A percentile compares a stretch with the other conserved stretches of the same genome.
These are phyloP conservation scores for Arctium lappa DNA, from an alignment of 129 eudicot species.

Conservation along the genomic window DNA sequence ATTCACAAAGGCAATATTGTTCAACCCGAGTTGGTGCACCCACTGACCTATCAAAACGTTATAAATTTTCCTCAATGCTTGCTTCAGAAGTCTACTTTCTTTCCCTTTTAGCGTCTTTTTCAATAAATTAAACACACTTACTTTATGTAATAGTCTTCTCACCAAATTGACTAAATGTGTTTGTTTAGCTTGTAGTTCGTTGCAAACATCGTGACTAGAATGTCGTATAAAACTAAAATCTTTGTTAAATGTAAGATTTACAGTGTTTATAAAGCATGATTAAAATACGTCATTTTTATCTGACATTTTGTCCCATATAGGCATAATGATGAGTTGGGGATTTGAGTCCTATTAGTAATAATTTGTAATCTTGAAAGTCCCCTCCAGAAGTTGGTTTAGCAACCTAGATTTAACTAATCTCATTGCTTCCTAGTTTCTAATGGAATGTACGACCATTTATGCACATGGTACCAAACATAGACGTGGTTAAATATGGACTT, in stretches of 20 bases:
- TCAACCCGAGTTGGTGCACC: slow-evolving; percentile 86
- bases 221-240: not conserved
- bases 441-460: not conserved
- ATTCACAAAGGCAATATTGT: slow-evolving; percentile 34
- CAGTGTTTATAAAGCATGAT: not conserved
- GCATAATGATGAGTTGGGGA: not conserved
- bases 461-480: not conserved
- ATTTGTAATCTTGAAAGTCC: not conserved
- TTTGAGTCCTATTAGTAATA: not conserved
- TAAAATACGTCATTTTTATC: not conserved
- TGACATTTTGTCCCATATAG: not conserved
- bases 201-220: slow-evolving; percentile 7
- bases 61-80: slow-evolving; percentile 42
- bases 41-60: slow-evolving; percentile 55
- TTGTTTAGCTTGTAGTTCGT: not conserved
- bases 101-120: slow-evolving; percentile 5
- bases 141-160: slow-evolving; percentile 19
- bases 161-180: slow-evolving; percentile 14
- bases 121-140: not conserved
- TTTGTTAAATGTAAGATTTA: slow-evolving; percentile 15
- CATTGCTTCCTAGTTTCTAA: not conserved
- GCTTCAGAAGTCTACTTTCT: slow-evolving; percentile 36
- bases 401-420: not conserved
- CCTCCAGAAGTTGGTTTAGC: not conserved
- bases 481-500: not conserved